Evolutionary conservation across 2,329 filamentous ascomycete species (phyloP).

Genomic region (Beauveria varroae): DNA sequence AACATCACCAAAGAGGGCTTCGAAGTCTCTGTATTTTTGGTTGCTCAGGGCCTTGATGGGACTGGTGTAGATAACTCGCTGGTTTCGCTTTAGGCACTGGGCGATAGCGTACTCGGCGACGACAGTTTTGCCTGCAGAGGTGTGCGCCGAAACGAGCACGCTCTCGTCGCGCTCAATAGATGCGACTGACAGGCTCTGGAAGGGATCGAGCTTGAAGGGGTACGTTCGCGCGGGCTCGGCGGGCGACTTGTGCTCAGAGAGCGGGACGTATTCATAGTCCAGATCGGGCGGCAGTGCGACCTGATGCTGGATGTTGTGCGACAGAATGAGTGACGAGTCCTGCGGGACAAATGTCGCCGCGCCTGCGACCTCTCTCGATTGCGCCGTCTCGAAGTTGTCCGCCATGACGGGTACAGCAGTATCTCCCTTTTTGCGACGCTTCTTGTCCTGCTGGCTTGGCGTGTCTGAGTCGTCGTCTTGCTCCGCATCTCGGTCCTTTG

Average conservation of each 20-base stretch:
- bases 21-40: constrained; percentile 96
- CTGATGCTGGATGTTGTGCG: constrained; percentile 97
- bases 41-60: constrained; percentile 98
- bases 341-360: constrained; percentile 60
- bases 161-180: constrained; percentile 96
- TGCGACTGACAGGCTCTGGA: constrained; percentile 89
- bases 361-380: constrained; percentile 82
- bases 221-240: constrained; percentile 77
- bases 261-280: constrained; percentile 90
- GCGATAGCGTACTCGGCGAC: constrained; percentile 98
- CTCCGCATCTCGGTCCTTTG: constrained; percentile 27
- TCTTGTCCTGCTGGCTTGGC: constrained; percentile 50
- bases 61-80: constrained; percentile 97
- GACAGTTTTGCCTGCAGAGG: constrained; percentile 95
- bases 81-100: constrained; percentile 93
- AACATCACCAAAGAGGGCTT: constrained; percentile 90
- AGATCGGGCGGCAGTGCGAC: constrained; percentile 90
- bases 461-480: constrained; percentile 34
- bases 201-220: constrained; percentile 90
- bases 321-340: constrained; percentile 71
- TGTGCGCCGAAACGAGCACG: constrained; percentile 93
- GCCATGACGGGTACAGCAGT: constrained; percentile 71
- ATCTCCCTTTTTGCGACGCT: constrained; percentile 56
- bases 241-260: constrained; percentile 88
- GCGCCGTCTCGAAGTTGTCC: constrained; percentile 89